Percentiles rank a stretch among this genome's conserved stretches.
phyloP scores from a whole-genome alignment of 371 early-diverging fungal genomes.

The Mucor piriformis region DNA sequence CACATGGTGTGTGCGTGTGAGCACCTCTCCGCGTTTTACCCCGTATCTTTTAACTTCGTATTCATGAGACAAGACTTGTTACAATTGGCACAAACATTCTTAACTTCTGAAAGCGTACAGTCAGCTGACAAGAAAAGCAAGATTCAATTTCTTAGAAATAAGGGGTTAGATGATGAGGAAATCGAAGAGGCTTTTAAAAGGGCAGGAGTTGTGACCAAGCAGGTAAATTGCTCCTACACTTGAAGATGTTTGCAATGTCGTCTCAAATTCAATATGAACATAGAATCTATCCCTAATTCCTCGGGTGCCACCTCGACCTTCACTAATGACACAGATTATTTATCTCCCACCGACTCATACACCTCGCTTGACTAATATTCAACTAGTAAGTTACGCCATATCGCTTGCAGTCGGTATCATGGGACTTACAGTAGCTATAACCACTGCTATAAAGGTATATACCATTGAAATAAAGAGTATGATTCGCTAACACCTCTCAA shows the following conservation, averaged over 20 bases:
- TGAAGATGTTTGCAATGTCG: no score
- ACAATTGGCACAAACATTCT: constrained; percentile 55
- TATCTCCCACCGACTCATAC: constrained; percentile 33
- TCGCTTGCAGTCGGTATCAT: constrained; percentile 34
- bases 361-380: constrained; percentile 25
- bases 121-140: constrained; percentile 60
- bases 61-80: constrained; percentile 55
- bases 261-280: no score
- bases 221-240: no score
- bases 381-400: constrained; percentile 30
- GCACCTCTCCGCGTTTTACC: not conserved
- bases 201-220: constrained; percentile 9
- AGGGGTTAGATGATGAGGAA: constrained; percentile 59
- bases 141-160: constrained; percentile 58
- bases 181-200: constrained; percentile 59
- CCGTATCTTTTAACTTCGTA: not conserved
- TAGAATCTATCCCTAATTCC: no score
- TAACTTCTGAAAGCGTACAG: constrained; percentile 56
- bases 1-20: not conserved
- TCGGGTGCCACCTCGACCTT: constrained; percentile 16
- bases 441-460: constrained; percentile 39
- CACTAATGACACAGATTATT: constrained; percentile 19
- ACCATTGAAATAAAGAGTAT: no score
- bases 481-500: not conserved
- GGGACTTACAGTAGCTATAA: constrained; percentile 31